Base-by-base conservation (phyloP, 352 stramenopile species). In the Blastocystis sp. region DNA sequence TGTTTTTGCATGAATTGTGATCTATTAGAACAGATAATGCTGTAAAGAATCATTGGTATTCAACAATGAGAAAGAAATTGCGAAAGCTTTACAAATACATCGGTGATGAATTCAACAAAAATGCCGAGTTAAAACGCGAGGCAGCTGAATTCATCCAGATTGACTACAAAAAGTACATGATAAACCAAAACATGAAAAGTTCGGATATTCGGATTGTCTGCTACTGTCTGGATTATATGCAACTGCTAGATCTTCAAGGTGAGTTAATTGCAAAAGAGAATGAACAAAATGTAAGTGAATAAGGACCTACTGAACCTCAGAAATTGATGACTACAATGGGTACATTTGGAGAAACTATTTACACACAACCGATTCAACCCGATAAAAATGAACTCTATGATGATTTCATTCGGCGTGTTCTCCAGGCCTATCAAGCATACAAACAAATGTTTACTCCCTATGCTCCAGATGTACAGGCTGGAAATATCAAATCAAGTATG, bases 31-130 rank as follows among this genome's bases (percentile, higher is more conserved):
- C 89, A 16, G 89, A 91, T 59, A 91, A 91, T 54, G 83, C 88
- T 5, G 85, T 91, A 27, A 91, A 91, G 75, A 91, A 90, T 56
- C 89, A 90, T 73, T 91, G 86, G 83, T 90, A 91, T 63, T 86
- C 52, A 49, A 89, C 88, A 3, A 90, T 90, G 88, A 27, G 88
- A 32, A 63, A 88, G 35, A 90, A 89, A 21, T 27, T 90, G 24
- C 59, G 83, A 27, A 89, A 89, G 39, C 51, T 89, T 12, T 87
- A 87, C 46, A 83, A 88, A 78, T 83, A 65, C 29, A 83, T 83
- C 19, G 71, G 71, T 37, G 71, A 83, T n/a, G 71, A 83, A 56
- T 83, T 83, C 49, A 83, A 83, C 54, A 83, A 83, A 24, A 65
- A 83, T 21, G 43, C 71, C 0, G 71, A 83, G 29, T 16, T 83